Evolutionary conservation across 2,329 filamentous ascomycete genomes (phyloP).

Genomic region (Xylaria sp.): DNA sequence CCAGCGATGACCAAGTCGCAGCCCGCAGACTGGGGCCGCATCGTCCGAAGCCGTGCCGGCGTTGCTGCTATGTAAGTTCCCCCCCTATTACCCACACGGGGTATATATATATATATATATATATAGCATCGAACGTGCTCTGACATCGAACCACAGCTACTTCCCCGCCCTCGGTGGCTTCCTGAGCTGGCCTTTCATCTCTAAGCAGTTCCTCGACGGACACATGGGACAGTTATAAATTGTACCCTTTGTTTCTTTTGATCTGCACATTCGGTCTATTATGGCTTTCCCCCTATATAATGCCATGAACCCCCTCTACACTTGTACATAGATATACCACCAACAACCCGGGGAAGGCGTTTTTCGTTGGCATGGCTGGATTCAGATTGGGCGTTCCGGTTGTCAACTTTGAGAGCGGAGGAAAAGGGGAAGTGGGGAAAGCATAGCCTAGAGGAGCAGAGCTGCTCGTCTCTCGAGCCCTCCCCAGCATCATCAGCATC

Average conservation of each 20-base stretch:
- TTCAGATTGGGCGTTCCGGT: not conserved
- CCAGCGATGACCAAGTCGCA: conserved; percentile 10
- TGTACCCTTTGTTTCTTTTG: conserved; percentile 5
- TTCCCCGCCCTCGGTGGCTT: conserved; percentile 38
- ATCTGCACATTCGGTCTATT: not conserved
- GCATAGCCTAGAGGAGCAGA: too few species aligned
- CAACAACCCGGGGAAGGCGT: not conserved
- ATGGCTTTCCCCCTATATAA: not conserved
- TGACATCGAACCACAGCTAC: conserved; percentile 35
- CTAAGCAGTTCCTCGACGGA: conserved; percentile 30
- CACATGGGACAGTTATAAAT: conserved; percentile 26
- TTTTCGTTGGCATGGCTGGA: not conserved
- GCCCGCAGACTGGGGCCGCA: conserved; percentile 41
- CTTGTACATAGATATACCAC: not conserved
- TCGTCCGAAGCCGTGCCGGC: conserved; percentile 36
- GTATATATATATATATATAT: too few species aligned
- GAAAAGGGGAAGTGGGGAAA: not conserved
- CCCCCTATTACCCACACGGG: conserved; percentile 2
- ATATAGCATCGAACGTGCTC: conserved; percentile 13
- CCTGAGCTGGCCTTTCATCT: conserved; percentile 43
- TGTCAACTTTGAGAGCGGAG: not conserved
- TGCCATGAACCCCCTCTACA: not conserved
- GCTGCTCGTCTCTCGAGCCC: too few species aligned
- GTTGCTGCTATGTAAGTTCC: conserved; percentile 41
- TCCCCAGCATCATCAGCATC: too few species aligned